phyloP scores from a whole-genome alignment of 331 rosid species.

The Telfairia occidentalis region DNA sequence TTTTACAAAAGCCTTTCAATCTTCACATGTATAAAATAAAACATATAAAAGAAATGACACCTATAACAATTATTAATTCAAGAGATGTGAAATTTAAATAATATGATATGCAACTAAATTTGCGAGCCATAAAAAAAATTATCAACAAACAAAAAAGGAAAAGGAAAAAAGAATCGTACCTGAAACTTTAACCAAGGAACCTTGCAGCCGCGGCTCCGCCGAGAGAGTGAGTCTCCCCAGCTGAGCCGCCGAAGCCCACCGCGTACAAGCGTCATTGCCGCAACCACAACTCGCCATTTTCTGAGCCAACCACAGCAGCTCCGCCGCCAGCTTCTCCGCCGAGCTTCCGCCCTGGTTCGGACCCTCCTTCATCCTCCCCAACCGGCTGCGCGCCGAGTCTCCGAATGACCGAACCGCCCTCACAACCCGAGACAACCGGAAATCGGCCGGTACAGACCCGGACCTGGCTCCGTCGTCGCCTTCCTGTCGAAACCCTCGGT shows the following conservation, averaged over 20 bases:
- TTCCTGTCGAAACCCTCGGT: neutral
- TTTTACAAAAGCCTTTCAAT: neutral
- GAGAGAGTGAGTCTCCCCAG: conserved; percentile 46
- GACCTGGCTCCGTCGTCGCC: neutral
- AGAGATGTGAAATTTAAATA: neutral
- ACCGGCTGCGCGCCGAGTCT: neutral
- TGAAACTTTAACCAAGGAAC: conserved; percentile 43
- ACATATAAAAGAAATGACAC: neutral
- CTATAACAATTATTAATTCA: neutral
- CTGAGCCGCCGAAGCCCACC: conserved; percentile 45
- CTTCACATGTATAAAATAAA: neutral
- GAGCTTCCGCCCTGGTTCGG: conserved; percentile 13
- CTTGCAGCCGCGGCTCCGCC: conserved; percentile 61
- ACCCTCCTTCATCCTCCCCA: conserved; percentile 10
- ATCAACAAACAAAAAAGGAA: neutral
- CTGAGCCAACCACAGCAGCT: conserved; percentile 55
- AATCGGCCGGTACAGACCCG: conserved; percentile 12
- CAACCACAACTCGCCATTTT: conserved; percentile 49
- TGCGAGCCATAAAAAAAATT: no score
- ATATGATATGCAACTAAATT: neutral
- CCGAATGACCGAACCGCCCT: conserved; percentile 23
- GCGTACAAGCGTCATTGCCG: conserved; percentile 27
- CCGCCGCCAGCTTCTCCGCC: conserved; percentile 60
- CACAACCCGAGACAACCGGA: conserved; percentile 9
- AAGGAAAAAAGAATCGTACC: conserved; percentile 19